phyloP scores from a whole-genome alignment of 164 flowering plant species.

The Tetrastigma voinierianum region DNA sequence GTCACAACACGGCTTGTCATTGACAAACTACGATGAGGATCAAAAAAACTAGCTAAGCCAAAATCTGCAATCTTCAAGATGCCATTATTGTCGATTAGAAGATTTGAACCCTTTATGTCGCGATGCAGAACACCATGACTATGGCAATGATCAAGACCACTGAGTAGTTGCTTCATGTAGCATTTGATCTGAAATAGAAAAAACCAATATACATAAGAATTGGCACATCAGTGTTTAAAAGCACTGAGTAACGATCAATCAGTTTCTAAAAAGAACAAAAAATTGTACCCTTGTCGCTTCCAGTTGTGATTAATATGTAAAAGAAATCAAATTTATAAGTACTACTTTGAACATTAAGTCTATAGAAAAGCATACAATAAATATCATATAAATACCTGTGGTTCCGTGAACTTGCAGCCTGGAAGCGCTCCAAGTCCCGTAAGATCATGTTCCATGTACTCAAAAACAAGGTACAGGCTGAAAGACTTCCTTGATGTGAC shows the following conservation, averaged over 20 bases:
- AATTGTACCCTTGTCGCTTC: background rate
- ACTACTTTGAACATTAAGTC: background rate
- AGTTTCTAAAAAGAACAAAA: background rate
- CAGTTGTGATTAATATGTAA: background rate
- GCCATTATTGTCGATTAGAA: conserved; percentile 61
- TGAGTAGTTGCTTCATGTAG: conserved; percentile 66
- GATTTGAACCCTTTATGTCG: conserved; percentile 78
- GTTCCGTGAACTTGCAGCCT: conserved; percentile 54
- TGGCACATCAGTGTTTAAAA: background rate
- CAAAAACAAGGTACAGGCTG: conserved; percentile 61
- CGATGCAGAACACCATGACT: conserved; percentile 62
- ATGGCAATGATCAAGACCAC: conserved; percentile 72
- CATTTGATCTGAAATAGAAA: conserved; percentile 50
- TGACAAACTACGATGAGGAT: conserved; percentile 37
- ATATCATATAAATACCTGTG: conserved; percentile 45
- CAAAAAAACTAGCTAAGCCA: conserved; percentile 66
- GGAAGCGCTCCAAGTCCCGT: conserved; percentile 63
- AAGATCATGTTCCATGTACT: conserved; percentile 82
- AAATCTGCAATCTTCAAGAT: conserved; percentile 79
- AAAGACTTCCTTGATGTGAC: conserved; percentile 46
- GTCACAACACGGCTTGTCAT: conserved; percentile 85
- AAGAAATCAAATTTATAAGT: background rate
- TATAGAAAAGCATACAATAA: background rate
- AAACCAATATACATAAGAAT: background rate
- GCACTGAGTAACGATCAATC: background rate